phyloP scores from a whole-genome alignment of 108 stramenopile species.

The Cyclotella baltica region DNA sequence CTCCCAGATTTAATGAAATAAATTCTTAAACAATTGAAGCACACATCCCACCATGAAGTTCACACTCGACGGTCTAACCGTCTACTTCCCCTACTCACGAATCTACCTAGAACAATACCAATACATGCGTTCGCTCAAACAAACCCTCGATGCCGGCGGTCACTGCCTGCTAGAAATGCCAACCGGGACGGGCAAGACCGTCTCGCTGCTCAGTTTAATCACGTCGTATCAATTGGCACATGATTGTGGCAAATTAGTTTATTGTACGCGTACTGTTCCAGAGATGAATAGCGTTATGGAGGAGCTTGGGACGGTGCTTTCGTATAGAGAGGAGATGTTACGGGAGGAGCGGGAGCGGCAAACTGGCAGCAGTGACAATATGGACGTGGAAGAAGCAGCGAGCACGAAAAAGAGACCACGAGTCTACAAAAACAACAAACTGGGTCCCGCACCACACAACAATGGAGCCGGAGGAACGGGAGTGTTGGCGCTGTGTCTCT shows the following conservation, averaged over 20 bases:
- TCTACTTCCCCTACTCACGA: constrained; percentile 98
- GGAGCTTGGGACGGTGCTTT: constrained; percentile 94
- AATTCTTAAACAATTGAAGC: no score
- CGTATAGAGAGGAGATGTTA: constrained; percentile 86
- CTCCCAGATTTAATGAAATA: no score
- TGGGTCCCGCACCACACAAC: constrained; percentile 74
- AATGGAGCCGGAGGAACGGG: constrained; percentile 83
- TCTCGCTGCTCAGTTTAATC: constrained; percentile 95
- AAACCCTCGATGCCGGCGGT: constrained; percentile 96
- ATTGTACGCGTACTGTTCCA: constrained; percentile 99
- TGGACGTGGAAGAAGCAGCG: constrained; percentile 50
- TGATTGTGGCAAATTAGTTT: constrained; percentile 96
- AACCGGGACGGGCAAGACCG: constrained; percentile 94
- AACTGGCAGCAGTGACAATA: constrained; percentile 10
- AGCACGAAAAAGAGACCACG: constrained; percentile 16
- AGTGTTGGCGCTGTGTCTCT: constrained; percentile 94
- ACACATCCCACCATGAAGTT: constrained; percentile 76
- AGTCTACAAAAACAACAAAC: constrained; percentile 24
- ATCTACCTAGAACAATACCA: constrained; percentile 98
- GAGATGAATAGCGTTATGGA: constrained; percentile 99
- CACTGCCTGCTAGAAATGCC: constrained; percentile 99
- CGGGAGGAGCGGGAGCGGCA: constrained; percentile 48
- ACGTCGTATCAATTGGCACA: constrained; percentile 97
- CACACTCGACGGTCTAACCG: constrained; percentile 95
- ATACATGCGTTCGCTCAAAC: constrained; percentile 99